phyloP scores from a whole-genome alignment of 1,284 basidiomycete genomes.

The Cryptococcus hybrid region DNA sequence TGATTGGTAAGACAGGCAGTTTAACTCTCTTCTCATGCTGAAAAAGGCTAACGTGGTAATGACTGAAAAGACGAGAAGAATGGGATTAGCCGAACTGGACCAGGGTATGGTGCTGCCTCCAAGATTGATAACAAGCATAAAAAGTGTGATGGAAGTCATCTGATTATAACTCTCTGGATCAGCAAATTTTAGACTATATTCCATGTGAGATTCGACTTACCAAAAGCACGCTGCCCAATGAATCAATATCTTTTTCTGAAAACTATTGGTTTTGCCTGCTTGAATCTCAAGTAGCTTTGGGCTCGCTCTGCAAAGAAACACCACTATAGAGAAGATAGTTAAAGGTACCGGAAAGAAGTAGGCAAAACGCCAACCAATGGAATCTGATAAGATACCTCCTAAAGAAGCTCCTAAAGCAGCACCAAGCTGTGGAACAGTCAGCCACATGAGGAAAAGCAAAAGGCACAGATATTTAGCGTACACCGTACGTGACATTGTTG shows the following conservation, averaged over 20 bases:
- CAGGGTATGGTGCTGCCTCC: slow-evolving; percentile 23
- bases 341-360: slow-evolving; percentile 21
- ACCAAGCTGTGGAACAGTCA: slow-evolving; percentile 12
- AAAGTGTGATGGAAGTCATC: slow-evolving; percentile 20
- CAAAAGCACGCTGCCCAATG: slow-evolving; percentile 17
- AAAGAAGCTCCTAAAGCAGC: slow-evolving; percentile 21
- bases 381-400: slow-evolving; percentile 20
- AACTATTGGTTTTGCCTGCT: slow-evolving; percentile 1
- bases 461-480: slow-evolving; percentile 2
- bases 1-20: slow-evolving; percentile 19
- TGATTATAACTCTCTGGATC: neutral
- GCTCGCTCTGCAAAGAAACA: slow-evolving; percentile 16
- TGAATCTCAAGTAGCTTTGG: slow-evolving; percentile 14
- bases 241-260: slow-evolving; percentile 18
- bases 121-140: slow-evolving; percentile 21
- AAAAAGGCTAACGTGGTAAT: slow-evolving; percentile 8
- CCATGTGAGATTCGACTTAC: slow-evolving; percentile 6
- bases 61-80: neutral
- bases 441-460: neutral
- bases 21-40: slow-evolving; percentile 15
- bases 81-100: slow-evolving; percentile 13
- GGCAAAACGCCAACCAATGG: slow-evolving; percentile 23
- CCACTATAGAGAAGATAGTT: slow-evolving; percentile 13
- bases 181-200: neutral
- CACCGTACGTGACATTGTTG: slow-evolving; percentile 25